Percentiles rank a stretch among this genome's conserved stretches.
phyloP scores from a whole-genome alignment of 148 eudicot genomes.

The Pharnaceum exiguum region DNA sequence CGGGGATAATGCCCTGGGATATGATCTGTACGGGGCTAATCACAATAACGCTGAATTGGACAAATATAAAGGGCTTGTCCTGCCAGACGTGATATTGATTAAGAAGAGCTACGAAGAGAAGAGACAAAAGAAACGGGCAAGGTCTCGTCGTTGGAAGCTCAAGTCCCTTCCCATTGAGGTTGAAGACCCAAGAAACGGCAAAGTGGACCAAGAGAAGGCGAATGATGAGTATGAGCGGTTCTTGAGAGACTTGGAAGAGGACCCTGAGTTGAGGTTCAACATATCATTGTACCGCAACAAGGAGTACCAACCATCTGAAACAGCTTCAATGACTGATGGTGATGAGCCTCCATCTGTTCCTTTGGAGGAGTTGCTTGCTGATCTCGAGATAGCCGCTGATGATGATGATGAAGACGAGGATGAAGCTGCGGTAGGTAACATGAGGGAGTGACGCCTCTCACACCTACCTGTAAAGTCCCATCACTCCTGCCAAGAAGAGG shows the following conservation, averaged over 20 bases:
- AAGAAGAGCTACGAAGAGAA: slow-evolving; percentile 81
- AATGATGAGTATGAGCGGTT: slow-evolving; percentile 60
- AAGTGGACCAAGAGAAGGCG: slow-evolving; percentile 43
- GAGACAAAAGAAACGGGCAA: slow-evolving; percentile 50
- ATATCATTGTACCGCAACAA: slow-evolving; percentile 52
- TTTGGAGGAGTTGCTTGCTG: slow-evolving; percentile 67
- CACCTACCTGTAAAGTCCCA: not conserved
- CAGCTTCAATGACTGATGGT: slow-evolving; percentile 49
- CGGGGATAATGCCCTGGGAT: slow-evolving; percentile 73
- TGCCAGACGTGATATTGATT: slow-evolving; percentile 54
- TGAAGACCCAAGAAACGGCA: slow-evolving; percentile 35
- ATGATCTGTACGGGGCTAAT: slow-evolving; percentile 59
- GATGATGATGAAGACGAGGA: slow-evolving; percentile 34
- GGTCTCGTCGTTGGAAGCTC: slow-evolving; percentile 77
- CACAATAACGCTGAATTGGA: slow-evolving; percentile 56
- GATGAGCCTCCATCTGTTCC: slow-evolving; percentile 56
- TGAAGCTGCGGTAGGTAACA: slow-evolving; percentile 31
- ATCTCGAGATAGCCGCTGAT: slow-evolving; percentile 37
- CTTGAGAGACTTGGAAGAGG: slow-evolving; percentile 63
- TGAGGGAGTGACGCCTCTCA: slow-evolving; percentile 33
- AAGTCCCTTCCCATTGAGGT: slow-evolving; percentile 64
- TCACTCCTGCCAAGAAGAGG: too few relatives aligned
- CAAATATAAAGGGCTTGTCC: slow-evolving; percentile 44
- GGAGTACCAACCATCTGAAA: slow-evolving; percentile 57
- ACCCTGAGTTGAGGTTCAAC: slow-evolving; percentile 67